Evolutionary conservation across 2,329 filamentous ascomycete species (phyloP), one percentile per base, ranked within the genome.

Genomic region (Aspergillus phoenicis): DNA sequence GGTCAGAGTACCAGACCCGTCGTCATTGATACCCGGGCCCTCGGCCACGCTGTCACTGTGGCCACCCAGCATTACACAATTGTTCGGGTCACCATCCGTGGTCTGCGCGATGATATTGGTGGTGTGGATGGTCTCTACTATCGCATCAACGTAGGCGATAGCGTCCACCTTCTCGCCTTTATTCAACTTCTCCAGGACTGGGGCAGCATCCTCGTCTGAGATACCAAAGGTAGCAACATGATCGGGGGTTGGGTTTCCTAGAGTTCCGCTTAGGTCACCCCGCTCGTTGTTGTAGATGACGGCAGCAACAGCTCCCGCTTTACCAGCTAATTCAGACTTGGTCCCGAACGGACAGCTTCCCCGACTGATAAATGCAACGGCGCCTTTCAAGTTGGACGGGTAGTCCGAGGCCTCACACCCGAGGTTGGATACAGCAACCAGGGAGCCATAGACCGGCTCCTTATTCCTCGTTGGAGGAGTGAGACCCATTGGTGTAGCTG

Each of bases 1-100:
- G 10, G 81, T 83, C 63, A 86, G 81, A 36, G 82, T 86, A 60
- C 90, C 90, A 2, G 87, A 87, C 30, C 89, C 90, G 68, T 93
- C 89, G 66, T 93, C 90, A 73, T 92, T 93, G 81, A 92, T 91
- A 39, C 89, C 90, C 3, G 86, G 86, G 0, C 86, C 86, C 8
- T 80, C 82, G 24, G 78, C 77, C 8, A 88, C 86, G 15, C 83
- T 85, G 73, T 89, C 86, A 39, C 81, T 82, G 73, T 89, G 86
- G 2, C 81, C 85, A 47, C 85, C 85, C 11, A 87, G 75, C 62
- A 85, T 83, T 43, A 88, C 77, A 51, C 84, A 79, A 69, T 87
- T 86, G 62, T 85, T 71, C 3, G 83, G 81, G 68, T 88, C 83
- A 43, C 87, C 86, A 36, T 74, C 75, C 59, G 80, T 82, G 6